Conservation (phyloP, 371 early-diverging fungal genomes). For the Rhizomucor pusillus region DNA sequence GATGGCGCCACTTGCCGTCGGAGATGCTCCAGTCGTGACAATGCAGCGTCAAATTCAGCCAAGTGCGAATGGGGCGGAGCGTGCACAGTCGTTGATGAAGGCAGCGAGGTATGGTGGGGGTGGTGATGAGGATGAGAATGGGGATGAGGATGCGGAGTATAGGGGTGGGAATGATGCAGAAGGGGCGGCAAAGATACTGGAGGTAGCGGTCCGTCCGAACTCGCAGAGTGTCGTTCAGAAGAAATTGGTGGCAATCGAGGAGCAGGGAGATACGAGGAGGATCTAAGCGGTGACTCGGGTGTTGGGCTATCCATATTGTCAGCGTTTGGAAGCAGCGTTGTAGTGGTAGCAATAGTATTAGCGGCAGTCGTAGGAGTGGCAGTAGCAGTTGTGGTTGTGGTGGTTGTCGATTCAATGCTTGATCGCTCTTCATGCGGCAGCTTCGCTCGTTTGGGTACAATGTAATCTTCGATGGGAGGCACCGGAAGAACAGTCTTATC, state of each 20-base stretch:
- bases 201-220: too few species aligned
- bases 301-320: too few species aligned
- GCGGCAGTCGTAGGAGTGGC: too few species aligned
- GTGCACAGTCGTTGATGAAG: slow-evolving; percentile 10
- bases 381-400: not conserved
- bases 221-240: too few species aligned
- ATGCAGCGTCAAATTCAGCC: slow-evolving; percentile 15
- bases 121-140: slow-evolving; percentile 1
- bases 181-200: not conserved
- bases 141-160: slow-evolving; percentile 6
- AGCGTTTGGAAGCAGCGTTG: too few species aligned
- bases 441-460: slow-evolving; percentile 13
- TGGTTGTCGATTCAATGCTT: too few species aligned
- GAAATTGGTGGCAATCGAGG: not conserved
- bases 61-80: slow-evolving; percentile 3
- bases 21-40: slow-evolving; percentile 9
- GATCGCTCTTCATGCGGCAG: not conserved
- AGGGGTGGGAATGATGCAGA: slow-evolving; percentile 2
- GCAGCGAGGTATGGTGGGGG: slow-evolving; percentile 7
- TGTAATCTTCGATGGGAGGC: slow-evolving; percentile 21
- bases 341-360: slow-evolving; percentile 1
- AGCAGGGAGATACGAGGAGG: too few species aligned
- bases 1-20: slow-evolving; percentile 10
- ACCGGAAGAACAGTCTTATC: slow-evolving; percentile 12
- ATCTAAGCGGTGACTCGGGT: too few species aligned